Base-by-base conservation (phyloP, 2,329 filamentous ascomycete genomes). In the Exophiala bonariae region DNA sequence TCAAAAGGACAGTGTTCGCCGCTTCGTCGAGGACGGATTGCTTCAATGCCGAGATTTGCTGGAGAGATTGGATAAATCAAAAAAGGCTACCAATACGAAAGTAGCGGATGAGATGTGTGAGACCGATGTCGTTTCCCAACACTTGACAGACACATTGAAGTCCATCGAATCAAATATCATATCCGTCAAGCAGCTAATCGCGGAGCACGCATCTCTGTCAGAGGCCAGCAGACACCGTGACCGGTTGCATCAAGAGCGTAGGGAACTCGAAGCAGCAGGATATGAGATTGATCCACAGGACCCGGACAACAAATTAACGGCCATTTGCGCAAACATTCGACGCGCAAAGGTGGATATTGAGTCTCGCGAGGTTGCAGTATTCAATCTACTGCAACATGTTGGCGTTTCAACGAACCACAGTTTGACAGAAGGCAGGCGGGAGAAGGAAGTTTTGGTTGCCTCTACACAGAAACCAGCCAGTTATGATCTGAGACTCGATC, bases 111-210 rank as follows among this genome's bases (percentile, higher is more conserved):
- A 50, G 11, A 48, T 56, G 17, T 59, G 51, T 23, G 57, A 58
- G 33, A 48, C 52, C 14, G 54, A 57, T 5, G 52, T 44, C 26
- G 52, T 49, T 10, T 51, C 59, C 22, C 34, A 36, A 2, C 41
- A 56, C 19, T 20, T 48, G 6, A 53, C 50, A 22, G 47, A 57
- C 14, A 37, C 31, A 20, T 33, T 41, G 17, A 52, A 66, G 42
- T 47, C 44, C 11, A 60, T 72, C 17, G 63, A 62, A 13, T 50
- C 56, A 22, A 67, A 63, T 46, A 68, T 73, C 17, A 61, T 66
- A 37, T 65, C 68, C 4, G 62, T 73, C 16, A 41, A 36, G 18
- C 43, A 52, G 23, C 34, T 57, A 23, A 61, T 62, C 26, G 55
- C 63, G 26, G 50, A 60, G 37, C 63, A 63, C 36, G 66, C 65